Percentiles rank a stretch among this genome's conserved stretches.
Evolutionary conservation across 495 filamentous ascomycete genomes (phyloP).

Genomic region (Xylaria intraflava): DNA sequence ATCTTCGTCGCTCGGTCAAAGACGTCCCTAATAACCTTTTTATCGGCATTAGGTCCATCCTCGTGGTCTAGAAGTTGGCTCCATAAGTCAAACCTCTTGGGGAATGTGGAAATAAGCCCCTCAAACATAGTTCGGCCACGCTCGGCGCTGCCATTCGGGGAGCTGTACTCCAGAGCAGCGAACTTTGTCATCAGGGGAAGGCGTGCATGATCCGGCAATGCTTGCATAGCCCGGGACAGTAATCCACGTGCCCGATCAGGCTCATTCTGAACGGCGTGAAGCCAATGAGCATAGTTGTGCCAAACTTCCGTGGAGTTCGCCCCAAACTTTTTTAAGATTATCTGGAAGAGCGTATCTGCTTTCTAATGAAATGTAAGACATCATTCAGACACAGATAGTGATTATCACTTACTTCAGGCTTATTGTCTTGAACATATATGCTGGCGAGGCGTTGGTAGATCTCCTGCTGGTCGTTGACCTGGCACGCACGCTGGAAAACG

Average conservation of each 20-base stretch:
- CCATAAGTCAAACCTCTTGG: conserved; percentile 86
- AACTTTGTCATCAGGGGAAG: conserved; percentile 78
- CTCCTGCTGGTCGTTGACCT: conserved; percentile 86
- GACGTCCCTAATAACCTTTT: conserved; percentile 55
- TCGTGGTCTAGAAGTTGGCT: conserved; percentile 86
- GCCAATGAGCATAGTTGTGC: conserved; percentile 91
- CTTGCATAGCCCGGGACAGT: conserved; percentile 80
- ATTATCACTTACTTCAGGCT: conserved; percentile 52
- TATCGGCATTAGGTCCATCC: conserved; percentile 40
- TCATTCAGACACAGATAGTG: not conserved
- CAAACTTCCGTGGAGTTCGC: conserved; percentile 69
- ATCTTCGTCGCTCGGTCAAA: conserved; percentile 72
- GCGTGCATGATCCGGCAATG: conserved; percentile 62
- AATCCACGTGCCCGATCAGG: conserved; percentile 70
- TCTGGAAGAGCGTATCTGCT: conserved; percentile 83
- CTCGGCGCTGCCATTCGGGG: conserved; percentile 75
- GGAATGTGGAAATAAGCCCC: conserved; percentile 72
- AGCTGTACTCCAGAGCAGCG: conserved; percentile 83
- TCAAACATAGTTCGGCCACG: conserved; percentile 93
- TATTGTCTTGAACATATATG: conserved; percentile 88
- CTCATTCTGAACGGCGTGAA: conserved; percentile 61
- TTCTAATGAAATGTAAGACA: conserved; percentile 48
- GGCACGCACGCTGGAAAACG: conserved; percentile 86
- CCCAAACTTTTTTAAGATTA: conserved; percentile 81
- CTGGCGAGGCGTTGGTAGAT: conserved; percentile 85